A percentile compares a stretch with the other conserved stretches of the same genome.
These are phyloP conservation scores for Saururus chinensis DNA, from an alignment of 164 flowering plant species.

Conservation along the genomic window DNA sequence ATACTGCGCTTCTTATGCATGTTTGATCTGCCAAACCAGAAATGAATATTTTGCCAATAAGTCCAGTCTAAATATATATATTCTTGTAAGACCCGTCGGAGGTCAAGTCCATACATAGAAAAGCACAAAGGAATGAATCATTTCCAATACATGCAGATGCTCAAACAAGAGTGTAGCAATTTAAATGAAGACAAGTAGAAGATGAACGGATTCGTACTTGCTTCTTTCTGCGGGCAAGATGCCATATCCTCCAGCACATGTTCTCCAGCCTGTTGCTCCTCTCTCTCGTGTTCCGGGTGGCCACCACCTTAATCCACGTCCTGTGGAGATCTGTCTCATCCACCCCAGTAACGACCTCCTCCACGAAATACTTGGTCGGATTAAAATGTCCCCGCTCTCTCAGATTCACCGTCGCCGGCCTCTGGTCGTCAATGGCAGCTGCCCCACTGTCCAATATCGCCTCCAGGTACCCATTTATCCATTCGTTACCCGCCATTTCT, in stretches of 20 bases:
- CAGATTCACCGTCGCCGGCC: slow-evolving; percentile 19
- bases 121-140: too few species aligned
- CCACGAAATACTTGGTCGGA: slow-evolving; percentile 83
- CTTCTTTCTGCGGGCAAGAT: slow-evolving; percentile 77
- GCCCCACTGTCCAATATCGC: slow-evolving; percentile 70
- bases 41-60: too few species aligned
- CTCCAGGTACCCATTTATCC: slow-evolving; percentile 91
- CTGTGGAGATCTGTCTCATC: slow-evolving; percentile 86
- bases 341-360: slow-evolving; percentile 82
- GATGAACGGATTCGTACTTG: slow-evolving; percentile 30
- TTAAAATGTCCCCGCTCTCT: slow-evolving; percentile 57
- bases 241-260: slow-evolving; percentile 99
- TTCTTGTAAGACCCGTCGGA: too few species aligned
- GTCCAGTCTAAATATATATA: too few species aligned
- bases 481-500: slow-evolving; percentile 80
- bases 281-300: slow-evolving; percentile 81
- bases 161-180: too few species aligned
- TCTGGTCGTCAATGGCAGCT: slow-evolving; percentile 33
- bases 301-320: slow-evolving; percentile 97
- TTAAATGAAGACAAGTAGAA: too few species aligned
- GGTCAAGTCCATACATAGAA: too few species aligned
- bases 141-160: too few species aligned
- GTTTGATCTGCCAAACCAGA: too few species aligned
- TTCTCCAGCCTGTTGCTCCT: slow-evolving; percentile 85
- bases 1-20: too few species aligned